Percentiles rank a stretch among this genome's conserved stretches.
Evolutionary conservation across 345 rosid species (phyloP).

Genomic region (Rhodamnia argentea): DNA sequence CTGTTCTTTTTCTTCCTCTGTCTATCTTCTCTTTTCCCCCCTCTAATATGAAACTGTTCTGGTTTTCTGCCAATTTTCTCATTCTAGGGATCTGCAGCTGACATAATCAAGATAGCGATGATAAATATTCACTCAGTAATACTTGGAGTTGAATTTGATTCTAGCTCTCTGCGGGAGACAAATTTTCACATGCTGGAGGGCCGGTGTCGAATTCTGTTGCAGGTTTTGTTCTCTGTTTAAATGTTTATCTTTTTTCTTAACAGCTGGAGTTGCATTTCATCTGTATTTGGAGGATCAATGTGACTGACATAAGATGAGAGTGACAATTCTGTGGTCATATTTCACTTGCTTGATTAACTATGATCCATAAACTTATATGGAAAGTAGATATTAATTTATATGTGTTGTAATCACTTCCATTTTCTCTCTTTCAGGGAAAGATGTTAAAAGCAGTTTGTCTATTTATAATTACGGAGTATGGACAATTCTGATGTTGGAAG

Average conservation of each 20-base stretch:
- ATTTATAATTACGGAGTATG: background rate
- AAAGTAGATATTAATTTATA: background rate
- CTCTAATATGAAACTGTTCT: background rate
- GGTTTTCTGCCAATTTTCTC: background rate
- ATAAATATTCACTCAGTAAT: slow-evolving; percentile 55
- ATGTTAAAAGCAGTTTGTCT: background rate
- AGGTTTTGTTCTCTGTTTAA: slow-evolving; percentile 26
- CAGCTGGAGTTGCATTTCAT: background rate
- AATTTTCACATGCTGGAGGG: slow-evolving; percentile 63
- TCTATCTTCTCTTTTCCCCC: background rate
- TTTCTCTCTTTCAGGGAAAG: background rate
- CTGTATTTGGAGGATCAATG: background rate
- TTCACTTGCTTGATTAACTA: background rate
- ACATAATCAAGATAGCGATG: slow-evolving; percentile 93
- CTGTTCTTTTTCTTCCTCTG: slow-evolving; percentile 2
- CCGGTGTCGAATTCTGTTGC: slow-evolving; percentile 74
- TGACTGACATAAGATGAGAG: background rate
- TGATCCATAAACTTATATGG: background rate
- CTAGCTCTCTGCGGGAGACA: slow-evolving; percentile 26
- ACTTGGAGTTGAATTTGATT: slow-evolving; percentile 29
- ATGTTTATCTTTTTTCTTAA: background rate
- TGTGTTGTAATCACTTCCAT: background rate
- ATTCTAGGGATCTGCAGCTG: slow-evolving; percentile 91
- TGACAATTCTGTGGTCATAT: background rate
- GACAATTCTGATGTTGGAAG: background rate